Percentiles rank a stretch among this genome's conserved stretches.
Evolutionary conservation across 768 basidiomycete species (phyloP).

Genomic region (Lactifluus volemus): DNA sequence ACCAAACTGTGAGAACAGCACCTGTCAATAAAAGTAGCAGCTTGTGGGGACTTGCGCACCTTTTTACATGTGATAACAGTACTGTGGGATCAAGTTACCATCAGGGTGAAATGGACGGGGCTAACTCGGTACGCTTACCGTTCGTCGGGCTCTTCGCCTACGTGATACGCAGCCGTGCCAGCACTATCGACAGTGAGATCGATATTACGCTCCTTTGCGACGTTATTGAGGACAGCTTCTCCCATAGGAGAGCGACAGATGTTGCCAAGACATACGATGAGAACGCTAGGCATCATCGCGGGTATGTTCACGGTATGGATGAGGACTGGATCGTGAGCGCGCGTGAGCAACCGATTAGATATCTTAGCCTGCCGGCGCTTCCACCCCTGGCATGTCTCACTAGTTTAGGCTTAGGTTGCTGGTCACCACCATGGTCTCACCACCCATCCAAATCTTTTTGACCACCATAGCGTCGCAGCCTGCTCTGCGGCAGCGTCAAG

Average conservation of each 20-base stretch:
- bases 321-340: no score
- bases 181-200: conserved; percentile 72
- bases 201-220: conserved; percentile 56
- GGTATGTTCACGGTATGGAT: background rate
- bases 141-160: conserved; percentile 76
- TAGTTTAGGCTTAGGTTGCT: background rate
- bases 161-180: conserved; percentile 79
- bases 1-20: conserved; percentile 39
- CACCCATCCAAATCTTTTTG: conserved; percentile 74
- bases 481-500: conserved; percentile 70
- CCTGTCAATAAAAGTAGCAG: background rate
- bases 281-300: conserved; percentile 35
- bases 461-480: conserved; percentile 86
- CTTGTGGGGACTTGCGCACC: conserved; percentile 30
- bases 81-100: conserved; percentile 29
- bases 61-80: conserved; percentile 63
- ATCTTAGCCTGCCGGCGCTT: background rate
- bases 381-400: background rate
- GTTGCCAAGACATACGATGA: conserved; percentile 76
- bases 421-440: conserved; percentile 51
- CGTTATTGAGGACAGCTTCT: conserved; percentile 71
- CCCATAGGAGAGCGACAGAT: conserved; percentile 92
- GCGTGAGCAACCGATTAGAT: background rate
- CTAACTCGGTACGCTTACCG: conserved; percentile 36
- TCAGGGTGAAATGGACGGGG: background rate